Conservation (phyloP, 768 basidiomycete genomes). For the Kwoniella europaea region DNA sequence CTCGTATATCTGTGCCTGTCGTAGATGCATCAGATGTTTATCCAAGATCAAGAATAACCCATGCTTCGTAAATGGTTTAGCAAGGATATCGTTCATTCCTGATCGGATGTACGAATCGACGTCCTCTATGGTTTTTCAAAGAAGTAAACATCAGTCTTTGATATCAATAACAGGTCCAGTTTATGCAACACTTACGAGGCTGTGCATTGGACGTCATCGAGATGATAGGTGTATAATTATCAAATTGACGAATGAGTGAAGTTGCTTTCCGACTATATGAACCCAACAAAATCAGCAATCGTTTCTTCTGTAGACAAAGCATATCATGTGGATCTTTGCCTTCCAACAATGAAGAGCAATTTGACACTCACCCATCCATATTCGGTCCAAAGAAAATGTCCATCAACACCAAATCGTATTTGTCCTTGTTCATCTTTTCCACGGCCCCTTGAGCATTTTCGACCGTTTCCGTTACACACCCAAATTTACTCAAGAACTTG, state of each 20-base stretch:
- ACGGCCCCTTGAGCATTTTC: conserved; percentile 91
- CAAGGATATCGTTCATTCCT: conserved; percentile 95
- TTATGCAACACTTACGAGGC: conserved; percentile 68
- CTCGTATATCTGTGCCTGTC: conserved; percentile 79
- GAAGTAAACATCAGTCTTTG: not conserved
- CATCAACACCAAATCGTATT: conserved; percentile 96
- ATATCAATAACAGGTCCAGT: not conserved
- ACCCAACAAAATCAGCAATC: not conserved
- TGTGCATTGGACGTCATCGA: conserved; percentile 97
- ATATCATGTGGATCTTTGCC: no score
- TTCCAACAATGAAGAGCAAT: no score
- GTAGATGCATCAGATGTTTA: conserved; percentile 88
- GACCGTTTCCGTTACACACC: conserved; percentile 91
- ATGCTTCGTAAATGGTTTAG: conserved; percentile 97
- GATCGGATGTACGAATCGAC: conserved; percentile 48
- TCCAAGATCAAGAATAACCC: conserved; percentile 90
- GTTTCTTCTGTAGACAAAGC: conserved; percentile 59
- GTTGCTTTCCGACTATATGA: conserved; percentile 66
- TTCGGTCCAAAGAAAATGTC: conserved; percentile 80
- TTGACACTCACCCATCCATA: conserved; percentile 57
- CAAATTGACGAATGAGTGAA: conserved; percentile 90
- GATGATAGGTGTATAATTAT: conserved; percentile 93
- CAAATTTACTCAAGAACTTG: conserved; percentile 94
- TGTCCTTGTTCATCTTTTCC: conserved; percentile 93
- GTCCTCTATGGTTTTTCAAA: conserved; percentile 38